Base-by-base conservation (phyloP, 805 yeast species). In the Pichia paraexigua region DNA sequence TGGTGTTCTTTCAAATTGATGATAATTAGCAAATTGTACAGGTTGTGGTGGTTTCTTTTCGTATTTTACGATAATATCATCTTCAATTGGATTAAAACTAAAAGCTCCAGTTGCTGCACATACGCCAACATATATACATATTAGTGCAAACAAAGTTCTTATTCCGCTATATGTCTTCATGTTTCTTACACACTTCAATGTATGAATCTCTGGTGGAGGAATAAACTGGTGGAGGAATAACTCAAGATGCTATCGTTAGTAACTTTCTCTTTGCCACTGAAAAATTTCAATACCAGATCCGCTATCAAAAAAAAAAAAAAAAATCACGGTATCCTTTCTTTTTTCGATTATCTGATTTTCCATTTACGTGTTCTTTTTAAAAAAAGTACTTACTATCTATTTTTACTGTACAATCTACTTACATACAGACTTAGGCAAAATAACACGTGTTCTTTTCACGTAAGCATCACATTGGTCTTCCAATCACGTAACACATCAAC, bases 391-490 rank as follows among this genome's bases (percentile, higher is more conserved):
- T 9, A 13, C 7, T 30, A 13, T 12, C n/a, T 3, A 30, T 30
- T 12, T n/a, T 20, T n/a, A 35, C 20, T 35, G 13, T 32, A 32
- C 37, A 32, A 13, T 12, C 5, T 30, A 30, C 27, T 25, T 6
- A 25, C 27, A 6, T 27, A 27, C 30, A 7, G 11, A 27, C 12
- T 2, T 11, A 42, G 6, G 18, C 21, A 21, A 41, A 41, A 46
- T 8, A n/a, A 35, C 39, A 35, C 39, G 39, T 35, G 12, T 35
- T 35, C 7, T n/a, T 4, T 35, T 58, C 59, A 80, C 48, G 78
- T 73, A 53, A 88, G 68, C 91, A 87, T 85, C 48, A 88, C 75
- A 58, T 87, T 86, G 78, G 87, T 84, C 60, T 85, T 88, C 95
- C 95, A 86, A 54, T 88, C 95, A 45, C 77, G 76, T 45, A 86